Percentiles rank a stretch among this genome's conserved stretches.
Conservation (phyloP, 768 basidiomycete species). For the Leccinum disarticulatum region DNA sequence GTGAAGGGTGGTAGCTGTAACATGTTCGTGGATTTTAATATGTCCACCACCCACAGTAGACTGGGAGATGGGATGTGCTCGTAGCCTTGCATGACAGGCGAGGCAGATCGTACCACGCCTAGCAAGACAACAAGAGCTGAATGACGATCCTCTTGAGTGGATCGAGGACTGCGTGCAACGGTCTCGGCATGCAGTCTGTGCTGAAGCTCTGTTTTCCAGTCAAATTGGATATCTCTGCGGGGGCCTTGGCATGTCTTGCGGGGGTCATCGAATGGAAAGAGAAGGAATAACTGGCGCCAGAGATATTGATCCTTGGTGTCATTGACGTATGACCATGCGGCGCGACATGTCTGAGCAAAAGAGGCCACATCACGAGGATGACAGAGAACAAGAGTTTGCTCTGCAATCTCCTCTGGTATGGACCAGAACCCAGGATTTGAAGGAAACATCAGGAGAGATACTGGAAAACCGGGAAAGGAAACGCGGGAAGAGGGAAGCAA, state of each 20-base stretch:
- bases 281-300: constrained; percentile 67
- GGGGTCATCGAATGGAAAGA: constrained; percentile 65
- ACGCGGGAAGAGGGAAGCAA: not conserved
- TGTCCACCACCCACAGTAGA: constrained; percentile 45
- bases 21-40: constrained; percentile 41
- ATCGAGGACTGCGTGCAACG: constrained; percentile 19
- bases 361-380: constrained; percentile 57
- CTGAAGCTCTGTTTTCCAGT: constrained; percentile 41
- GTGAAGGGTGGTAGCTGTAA: constrained; percentile 26
- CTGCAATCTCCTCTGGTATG: constrained; percentile 53
- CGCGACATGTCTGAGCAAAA: constrained; percentile 55
- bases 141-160: constrained; percentile 29
- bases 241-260: constrained; percentile 30
- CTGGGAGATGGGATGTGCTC: constrained; percentile 38
- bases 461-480: constrained; percentile 1
- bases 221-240: constrained; percentile 14
- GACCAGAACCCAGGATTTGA: constrained; percentile 16
- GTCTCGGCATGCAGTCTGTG: constrained; percentile 43
- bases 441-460: constrained; percentile 1
- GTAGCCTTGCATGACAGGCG: constrained; percentile 25
- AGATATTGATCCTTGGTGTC: constrained; percentile 53
- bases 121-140: constrained; percentile 42
- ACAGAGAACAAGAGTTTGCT: constrained; percentile 56
- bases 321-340: constrained; percentile 50
- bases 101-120: constrained; percentile 38